Evolutionary conservation across 306 rosid genomes (phyloP).

Genomic region (Parietaria judaica): DNA sequence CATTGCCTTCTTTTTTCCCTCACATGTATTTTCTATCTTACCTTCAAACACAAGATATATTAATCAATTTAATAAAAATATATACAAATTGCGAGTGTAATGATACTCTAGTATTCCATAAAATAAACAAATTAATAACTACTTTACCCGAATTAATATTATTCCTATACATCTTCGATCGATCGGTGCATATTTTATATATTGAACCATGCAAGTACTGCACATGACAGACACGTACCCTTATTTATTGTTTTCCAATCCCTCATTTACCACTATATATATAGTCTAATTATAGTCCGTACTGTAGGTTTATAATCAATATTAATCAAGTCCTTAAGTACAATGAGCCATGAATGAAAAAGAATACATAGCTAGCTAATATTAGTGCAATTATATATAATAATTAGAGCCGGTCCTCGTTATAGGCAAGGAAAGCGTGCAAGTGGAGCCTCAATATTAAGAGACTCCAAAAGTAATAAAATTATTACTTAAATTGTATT

Average conservation of each 20-base stretch:
- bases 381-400: too few relatives aligned
- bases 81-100: slow-evolving; percentile 23
- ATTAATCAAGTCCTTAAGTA: not conserved
- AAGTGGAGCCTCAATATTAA: too few relatives aligned
- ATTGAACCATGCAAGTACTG: slow-evolving; percentile 11
- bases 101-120: slow-evolving; percentile 1
- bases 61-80: not conserved
- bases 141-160: slow-evolving; percentile 16
- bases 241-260: not conserved
- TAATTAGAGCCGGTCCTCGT: too few relatives aligned
- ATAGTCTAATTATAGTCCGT: not conserved
- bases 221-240: slow-evolving; percentile 10
- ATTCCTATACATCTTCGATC: not conserved
- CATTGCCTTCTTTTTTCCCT: slow-evolving; percentile 9
- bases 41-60: slow-evolving; percentile 49
- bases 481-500: too few relatives aligned
- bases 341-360: not conserved
- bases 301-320: not conserved
- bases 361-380: not conserved
- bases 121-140: not conserved
- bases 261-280: slow-evolving; percentile 5
- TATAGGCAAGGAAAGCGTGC: too few relatives aligned
- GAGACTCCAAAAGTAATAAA: too few relatives aligned
- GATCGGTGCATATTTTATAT: not conserved
- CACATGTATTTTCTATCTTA: slow-evolving; percentile 18